Base-by-base conservation (phyloP, 2,329 filamentous ascomycete species). In the Paecilomyces variotii region DNA sequence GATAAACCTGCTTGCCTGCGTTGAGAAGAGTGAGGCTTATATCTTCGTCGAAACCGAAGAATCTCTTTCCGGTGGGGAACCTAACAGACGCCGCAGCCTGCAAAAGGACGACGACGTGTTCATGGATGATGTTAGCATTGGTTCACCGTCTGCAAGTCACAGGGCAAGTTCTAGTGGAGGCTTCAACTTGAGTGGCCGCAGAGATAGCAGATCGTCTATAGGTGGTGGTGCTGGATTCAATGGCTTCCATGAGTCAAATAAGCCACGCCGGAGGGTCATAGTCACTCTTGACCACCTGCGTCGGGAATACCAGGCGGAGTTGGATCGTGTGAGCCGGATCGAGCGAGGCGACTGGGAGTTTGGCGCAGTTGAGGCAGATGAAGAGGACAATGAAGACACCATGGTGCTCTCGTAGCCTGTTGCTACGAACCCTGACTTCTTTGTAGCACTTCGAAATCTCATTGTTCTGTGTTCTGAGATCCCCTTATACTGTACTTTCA, bases 281-380 rank as follows among this genome's bases (percentile, higher is more conserved):
- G 83, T 97, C 14, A 96, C 90, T 32, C 77, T 99, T 57, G 88
- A 88, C 30, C 92, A 96, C 71, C 79, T 97, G 56, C 84, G 92
- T 68, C 90, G 88, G 73, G 89, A 93, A 71, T 99, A 97, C 72
- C 90, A 96, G 75, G 85, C 84, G 26, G 91, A 97, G 74, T 78
- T 99, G 68, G 94, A 99, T 75, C 83, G 91, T 62, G 88, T 94
- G 65, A 90, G 88, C 56, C 88, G 90, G 56, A 91, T 97, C 71
- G 87, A 94, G 75, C 89, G 90, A 69, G 91, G 95, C 59, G 86
- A 95, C 70, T 97, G 95, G 79, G 88, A 89, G 14, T 90, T 97
- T 70, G 80, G 76, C 49, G 75, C 73, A 50, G 63, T 73, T 30
- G 67, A 62, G 24, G 63, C 63, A 25, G 63, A 64, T 4, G 63